Evolutionary conservation across 148 eudicot genomes (phyloP).

Genomic region (Pharnaceum exiguum): DNA sequence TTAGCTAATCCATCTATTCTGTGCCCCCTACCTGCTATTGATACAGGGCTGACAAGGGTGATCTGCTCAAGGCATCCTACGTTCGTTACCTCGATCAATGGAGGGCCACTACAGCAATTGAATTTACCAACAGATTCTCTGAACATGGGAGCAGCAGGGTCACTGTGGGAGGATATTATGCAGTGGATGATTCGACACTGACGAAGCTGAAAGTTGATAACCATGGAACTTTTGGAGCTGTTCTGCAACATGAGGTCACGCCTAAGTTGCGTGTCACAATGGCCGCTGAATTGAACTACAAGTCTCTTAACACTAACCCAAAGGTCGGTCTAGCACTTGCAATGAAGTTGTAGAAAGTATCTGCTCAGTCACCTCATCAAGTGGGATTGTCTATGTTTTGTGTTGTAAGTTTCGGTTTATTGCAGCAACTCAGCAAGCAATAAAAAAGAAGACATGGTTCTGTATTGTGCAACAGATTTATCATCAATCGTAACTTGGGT

Average conservation of each 20-base stretch:
- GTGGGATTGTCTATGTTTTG: constrained; percentile 1
- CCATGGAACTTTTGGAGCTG: constrained; percentile 62
- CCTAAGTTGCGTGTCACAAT: constrained; percentile 68
- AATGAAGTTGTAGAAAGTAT: constrained; percentile 51
- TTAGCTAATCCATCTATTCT: too few species aligned
- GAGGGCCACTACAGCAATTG: constrained; percentile 58
- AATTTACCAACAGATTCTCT: constrained; percentile 69
- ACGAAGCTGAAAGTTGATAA: constrained; percentile 73
- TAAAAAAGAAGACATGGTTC: background rate
- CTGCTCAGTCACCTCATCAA: too few species aligned
- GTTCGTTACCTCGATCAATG: constrained; percentile 49
- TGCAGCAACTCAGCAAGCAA: background rate
- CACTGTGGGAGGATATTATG: constrained; percentile 65
- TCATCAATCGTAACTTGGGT: too few species aligned
- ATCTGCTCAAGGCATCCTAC: constrained; percentile 59
- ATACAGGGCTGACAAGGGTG: constrained; percentile 79
- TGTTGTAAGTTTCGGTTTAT: background rate
- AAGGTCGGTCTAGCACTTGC: constrained; percentile 78
- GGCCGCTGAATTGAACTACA: constrained; percentile 76
- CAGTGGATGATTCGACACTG: constrained; percentile 59
- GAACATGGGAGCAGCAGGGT: constrained; percentile 66
- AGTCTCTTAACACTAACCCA: constrained; percentile 61
- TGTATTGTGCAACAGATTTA: background rate
- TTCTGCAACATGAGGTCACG: constrained; percentile 75
- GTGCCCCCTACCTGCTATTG: background rate